phyloP scores from a whole-genome alignment of 176 grass and related monocot genomes.

The Pharus latifolius region DNA sequence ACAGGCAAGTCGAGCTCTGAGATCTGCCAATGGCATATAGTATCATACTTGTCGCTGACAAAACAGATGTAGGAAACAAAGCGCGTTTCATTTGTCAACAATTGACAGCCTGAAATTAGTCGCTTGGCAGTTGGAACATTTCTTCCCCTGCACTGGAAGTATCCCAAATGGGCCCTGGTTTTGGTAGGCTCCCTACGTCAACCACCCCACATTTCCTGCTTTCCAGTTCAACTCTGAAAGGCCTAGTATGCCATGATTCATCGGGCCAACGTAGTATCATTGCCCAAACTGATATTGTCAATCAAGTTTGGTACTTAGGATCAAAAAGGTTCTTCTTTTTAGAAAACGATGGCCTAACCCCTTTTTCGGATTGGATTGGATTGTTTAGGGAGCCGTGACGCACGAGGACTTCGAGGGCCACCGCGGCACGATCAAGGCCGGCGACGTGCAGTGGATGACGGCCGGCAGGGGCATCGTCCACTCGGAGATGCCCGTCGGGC shows the following conservation, averaged over 20 bases:
- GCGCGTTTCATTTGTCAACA: slow-evolving; percentile 9
- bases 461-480: slow-evolving; percentile 91
- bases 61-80: no score
- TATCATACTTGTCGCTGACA: no score
- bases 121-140: neutral
- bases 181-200: neutral
- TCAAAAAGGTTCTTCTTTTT: neutral
- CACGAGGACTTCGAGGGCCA: slow-evolving; percentile 92
- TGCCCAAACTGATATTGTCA: neutral
- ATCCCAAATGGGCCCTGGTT: neutral
- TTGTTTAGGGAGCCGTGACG: slow-evolving; percentile 57
- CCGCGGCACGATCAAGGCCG: slow-evolving; percentile 85
- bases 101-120: neutral
- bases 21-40: no score
- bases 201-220: neutral
- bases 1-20: no score
- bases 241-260: neutral
- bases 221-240: neutral
- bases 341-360: neutral
- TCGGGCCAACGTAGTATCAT: neutral
- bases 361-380: neutral
- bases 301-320: neutral
- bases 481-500: slow-evolving; percentile 84
- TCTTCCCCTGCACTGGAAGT: slow-evolving; percentile 18
- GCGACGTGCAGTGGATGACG: slow-evolving; percentile 98